Conservation (phyloP, 1,139 yeast species). For the Hyphopichia burtonii region DNA sequence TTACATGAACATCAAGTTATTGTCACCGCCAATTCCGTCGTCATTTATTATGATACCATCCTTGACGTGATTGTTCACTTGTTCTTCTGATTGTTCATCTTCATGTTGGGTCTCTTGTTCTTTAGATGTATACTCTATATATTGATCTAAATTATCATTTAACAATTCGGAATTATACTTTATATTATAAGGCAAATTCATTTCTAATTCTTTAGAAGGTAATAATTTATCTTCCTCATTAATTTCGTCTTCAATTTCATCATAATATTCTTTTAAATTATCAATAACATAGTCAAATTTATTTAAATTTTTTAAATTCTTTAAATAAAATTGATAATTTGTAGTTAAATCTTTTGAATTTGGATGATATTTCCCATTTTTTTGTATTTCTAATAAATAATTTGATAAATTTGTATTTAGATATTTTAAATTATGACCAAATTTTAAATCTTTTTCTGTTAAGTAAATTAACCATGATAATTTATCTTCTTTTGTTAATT, state of each 20-base stretch:
- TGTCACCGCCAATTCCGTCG: constrained; percentile 16
- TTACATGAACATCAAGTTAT: constrained; percentile 9
- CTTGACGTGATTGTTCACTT: constrained; percentile 4
- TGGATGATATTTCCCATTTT: constrained; percentile 32
- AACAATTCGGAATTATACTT: constrained; percentile 22
- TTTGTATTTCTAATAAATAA: constrained; percentile 27
- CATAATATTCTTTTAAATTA: constrained; percentile 19
- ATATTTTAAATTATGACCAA: constrained; percentile 43
- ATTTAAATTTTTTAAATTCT: constrained; percentile 23
- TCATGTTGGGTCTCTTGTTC: constrained; percentile 6
- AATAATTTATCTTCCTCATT: constrained; percentile 13
- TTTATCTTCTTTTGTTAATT: constrained; percentile 24
- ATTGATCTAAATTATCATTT: constrained; percentile 25
- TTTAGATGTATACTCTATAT: constrained; percentile 9
- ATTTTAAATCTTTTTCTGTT: constrained; percentile 43
- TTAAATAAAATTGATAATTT: constrained; percentile 20
- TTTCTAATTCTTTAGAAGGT: constrained; percentile 20
- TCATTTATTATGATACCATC: constrained; percentile 9
- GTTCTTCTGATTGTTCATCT: constrained; percentile 3
- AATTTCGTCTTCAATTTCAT: constrained; percentile 7
- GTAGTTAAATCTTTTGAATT: constrained; percentile 15
- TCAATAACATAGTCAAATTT: constrained; percentile 30
- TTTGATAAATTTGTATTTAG: constrained; percentile 30
- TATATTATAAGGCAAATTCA: constrained; percentile 32
- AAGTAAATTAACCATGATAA: constrained; percentile 42